Percentiles rank a stretch among this genome's conserved stretches.
phyloP scores from a whole-genome alignment of 2,329 filamentous ascomycete genomes.

The Talaromyces piceae region DNA sequence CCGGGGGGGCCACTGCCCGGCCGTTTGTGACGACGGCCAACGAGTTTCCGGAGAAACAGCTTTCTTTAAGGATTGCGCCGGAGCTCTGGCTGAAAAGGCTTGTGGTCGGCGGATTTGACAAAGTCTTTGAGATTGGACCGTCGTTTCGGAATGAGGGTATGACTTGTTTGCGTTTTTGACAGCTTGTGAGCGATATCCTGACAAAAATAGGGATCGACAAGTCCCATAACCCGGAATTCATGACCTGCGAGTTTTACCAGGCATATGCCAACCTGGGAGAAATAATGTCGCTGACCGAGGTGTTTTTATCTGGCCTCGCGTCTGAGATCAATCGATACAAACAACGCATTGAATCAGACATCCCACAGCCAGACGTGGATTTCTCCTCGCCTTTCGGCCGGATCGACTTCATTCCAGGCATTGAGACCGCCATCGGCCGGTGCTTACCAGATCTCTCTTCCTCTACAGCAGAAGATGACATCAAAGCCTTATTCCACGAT shows the following conservation, averaged over 20 bases:
- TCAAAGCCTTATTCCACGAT: slow-evolving; percentile 50
- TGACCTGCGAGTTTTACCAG: slow-evolving; percentile 94
- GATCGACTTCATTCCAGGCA: slow-evolving; percentile 73
- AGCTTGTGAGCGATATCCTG: not conserved
- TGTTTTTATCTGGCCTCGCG: slow-evolving; percentile 57
- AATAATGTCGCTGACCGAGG: slow-evolving; percentile 68
- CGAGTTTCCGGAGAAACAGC: slow-evolving; percentile 62
- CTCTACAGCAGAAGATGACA: slow-evolving; percentile 49
- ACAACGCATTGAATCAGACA: slow-evolving; percentile 25
- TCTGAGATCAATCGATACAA: slow-evolving; percentile 43
- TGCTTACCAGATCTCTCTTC: slow-evolving; percentile 56
- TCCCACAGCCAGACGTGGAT: slow-evolving; percentile 44
- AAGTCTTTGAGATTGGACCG: slow-evolving; percentile 86
- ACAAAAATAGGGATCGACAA: slow-evolving; percentile 53
- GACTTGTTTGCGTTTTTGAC: not conserved
- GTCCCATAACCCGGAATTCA: slow-evolving; percentile 96
- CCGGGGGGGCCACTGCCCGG: slow-evolving; percentile 79
- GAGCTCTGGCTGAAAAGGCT: slow-evolving; percentile 93
- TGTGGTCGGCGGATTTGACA: slow-evolving; percentile 79
- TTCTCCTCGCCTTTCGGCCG: slow-evolving; percentile 55
- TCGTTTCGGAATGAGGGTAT: slow-evolving; percentile 85
- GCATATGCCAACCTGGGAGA: slow-evolving; percentile 71
- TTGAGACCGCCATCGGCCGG: slow-evolving; percentile 61
- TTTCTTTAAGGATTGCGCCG: slow-evolving; percentile 81
- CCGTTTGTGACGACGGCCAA: slow-evolving; percentile 77